These are phyloP conservation scores for Parietaria judaica DNA, from an alignment of 306 rosid species.

Conservation along the genomic window DNA sequence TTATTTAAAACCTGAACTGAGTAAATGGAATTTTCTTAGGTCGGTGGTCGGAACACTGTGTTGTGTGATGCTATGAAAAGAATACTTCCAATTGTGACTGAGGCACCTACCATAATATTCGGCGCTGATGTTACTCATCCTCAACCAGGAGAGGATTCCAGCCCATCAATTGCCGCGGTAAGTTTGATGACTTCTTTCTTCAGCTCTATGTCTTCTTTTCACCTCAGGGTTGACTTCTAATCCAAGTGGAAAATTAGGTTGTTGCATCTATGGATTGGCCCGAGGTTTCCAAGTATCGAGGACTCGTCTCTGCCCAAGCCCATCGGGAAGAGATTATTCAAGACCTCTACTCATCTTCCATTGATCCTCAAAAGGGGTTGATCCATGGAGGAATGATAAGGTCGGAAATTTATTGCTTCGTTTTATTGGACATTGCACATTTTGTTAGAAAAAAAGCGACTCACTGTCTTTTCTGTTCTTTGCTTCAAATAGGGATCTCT, in stretches of 20 bases:
- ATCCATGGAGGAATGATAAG: conserved; percentile 59
- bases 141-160: conserved; percentile 51
- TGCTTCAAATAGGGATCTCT: conserved; percentile 44
- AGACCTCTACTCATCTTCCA: conserved; percentile 33
- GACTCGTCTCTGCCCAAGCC: conserved; percentile 52
- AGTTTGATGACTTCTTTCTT: not conserved
- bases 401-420: conserved; percentile 18
- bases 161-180: conserved; percentile 89
- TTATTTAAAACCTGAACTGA: not conserved
- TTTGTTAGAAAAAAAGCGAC: not conserved
- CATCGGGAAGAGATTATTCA: conserved; percentile 63
- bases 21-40: conserved; percentile 28
- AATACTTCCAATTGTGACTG: conserved; percentile 45
- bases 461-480: not conserved
- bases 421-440: not conserved
- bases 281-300: conserved; percentile 45
- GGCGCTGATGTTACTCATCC: conserved; percentile 94
- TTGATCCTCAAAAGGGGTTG: conserved; percentile 31
- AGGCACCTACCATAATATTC: conserved; percentile 53
- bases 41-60: conserved; percentile 63
- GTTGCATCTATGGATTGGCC: conserved; percentile 99
- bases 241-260: conserved; percentile 32
- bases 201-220: not conserved
- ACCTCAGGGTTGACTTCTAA: not conserved
- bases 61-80: conserved; percentile 41